These are phyloP conservation scores for Penicillium longicatenatum DNA, from an alignment of 495 filamentous ascomycete genomes.

Conservation along the genomic window DNA sequence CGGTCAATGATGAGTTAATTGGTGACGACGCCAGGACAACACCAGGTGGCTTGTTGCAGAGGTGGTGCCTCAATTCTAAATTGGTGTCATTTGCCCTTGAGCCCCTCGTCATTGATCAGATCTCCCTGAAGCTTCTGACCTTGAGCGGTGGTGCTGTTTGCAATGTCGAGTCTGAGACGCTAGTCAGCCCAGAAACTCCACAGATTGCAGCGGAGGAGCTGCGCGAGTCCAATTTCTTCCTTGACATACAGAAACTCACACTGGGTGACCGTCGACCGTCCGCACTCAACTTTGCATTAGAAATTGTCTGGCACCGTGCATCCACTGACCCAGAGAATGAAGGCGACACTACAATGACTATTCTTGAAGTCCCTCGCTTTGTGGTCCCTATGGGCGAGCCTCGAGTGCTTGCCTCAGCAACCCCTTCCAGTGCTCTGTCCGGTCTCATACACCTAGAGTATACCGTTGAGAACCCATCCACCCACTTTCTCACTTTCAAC, in stretches of 20 bases:
- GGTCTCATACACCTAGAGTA: constrained; percentile 59
- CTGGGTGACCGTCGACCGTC: constrained; percentile 78
- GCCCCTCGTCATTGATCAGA: constrained; percentile 64
- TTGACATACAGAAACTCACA: constrained; percentile 69
- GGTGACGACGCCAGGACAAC: constrained; percentile 25
- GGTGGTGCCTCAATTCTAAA: constrained; percentile 73
- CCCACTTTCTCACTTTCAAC: constrained; percentile 90
- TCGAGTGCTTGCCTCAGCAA: constrained; percentile 73
- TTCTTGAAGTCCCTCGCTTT: constrained; percentile 77
- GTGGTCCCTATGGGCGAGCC: constrained; percentile 81
- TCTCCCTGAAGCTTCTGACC: constrained; percentile 57
- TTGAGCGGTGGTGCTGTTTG: constrained; percentile 57
- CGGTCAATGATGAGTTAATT: constrained; percentile 44
- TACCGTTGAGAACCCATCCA: constrained; percentile 90
- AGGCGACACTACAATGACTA: constrained; percentile 38
- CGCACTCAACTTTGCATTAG: constrained; percentile 71
- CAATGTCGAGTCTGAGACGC: constrained; percentile 41
- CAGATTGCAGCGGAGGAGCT: constrained; percentile 63
- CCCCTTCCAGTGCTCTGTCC: constrained; percentile 43
- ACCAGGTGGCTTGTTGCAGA: constrained; percentile 71
- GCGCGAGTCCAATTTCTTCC: constrained; percentile 66
- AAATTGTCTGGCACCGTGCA: constrained; percentile 69
- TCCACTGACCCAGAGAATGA: constrained; percentile 16
- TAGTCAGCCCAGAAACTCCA: constrained; percentile 32
- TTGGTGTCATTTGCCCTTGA: constrained; percentile 76